Conservation (phyloP, 2,329 filamentous ascomycete species). For the Colletotrichum sp. region DNA sequence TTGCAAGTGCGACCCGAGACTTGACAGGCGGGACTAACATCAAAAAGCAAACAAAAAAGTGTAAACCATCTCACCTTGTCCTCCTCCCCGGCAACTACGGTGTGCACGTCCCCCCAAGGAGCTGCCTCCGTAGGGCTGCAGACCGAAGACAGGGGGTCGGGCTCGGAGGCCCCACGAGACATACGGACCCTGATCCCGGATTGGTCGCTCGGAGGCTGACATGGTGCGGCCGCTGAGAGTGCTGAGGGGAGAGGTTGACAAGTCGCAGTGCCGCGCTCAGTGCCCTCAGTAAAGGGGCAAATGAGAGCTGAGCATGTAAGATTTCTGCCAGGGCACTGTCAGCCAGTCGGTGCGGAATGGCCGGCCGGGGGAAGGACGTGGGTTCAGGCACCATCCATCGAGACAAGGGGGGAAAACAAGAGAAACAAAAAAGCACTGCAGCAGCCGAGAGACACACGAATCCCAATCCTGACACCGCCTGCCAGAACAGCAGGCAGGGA, state of each 20-base stretch:
- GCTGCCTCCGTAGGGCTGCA: constrained; percentile 18
- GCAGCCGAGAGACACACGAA: neutral
- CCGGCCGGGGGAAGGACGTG: neutral
- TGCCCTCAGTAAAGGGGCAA: constrained; percentile 17
- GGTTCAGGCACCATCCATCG: neutral
- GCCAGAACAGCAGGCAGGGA: neutral
- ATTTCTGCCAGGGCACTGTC: constrained; percentile 13
- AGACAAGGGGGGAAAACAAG: neutral
- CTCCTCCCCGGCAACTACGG: neutral
- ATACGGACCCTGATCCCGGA: neutral
- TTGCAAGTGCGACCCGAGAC: neutral
- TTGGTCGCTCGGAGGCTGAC: constrained; percentile 8
- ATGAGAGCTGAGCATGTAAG: constrained; percentile 10
- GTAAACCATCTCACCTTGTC: neutral
- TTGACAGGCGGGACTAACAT: neutral
- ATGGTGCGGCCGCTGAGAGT: constrained; percentile 3
- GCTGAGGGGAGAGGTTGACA: neutral
- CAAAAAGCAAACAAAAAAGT: neutral
- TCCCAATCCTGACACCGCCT: neutral
- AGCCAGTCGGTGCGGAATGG: constrained; percentile 18
- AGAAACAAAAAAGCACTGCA: neutral
- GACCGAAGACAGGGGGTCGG: constrained; percentile 13
- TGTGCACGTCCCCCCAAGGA: neutral
- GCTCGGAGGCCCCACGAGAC: constrained; percentile 16
- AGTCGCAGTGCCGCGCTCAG: neutral